A percentile compares a stretch with the other conserved stretches of the same genome.
These are phyloP conservation scores for Yamadazyma sp. DNA, from an alignment of 805 yeast species.

Conservation along the genomic window DNA sequence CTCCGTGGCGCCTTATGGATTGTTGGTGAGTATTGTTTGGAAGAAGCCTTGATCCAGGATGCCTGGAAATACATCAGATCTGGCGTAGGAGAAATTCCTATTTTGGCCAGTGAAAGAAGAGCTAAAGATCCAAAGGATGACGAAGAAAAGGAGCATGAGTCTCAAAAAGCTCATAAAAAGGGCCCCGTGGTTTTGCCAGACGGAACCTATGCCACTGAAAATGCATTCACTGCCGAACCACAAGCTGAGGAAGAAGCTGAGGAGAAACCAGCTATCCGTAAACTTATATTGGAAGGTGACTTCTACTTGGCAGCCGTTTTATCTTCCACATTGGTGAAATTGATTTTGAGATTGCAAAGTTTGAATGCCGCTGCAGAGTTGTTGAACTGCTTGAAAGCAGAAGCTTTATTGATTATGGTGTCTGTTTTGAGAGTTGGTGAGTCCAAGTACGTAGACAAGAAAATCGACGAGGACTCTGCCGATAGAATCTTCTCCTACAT, in stretches of 20 bases:
- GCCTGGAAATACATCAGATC: conserved; percentile 87
- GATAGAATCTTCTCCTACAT: conserved; percentile 91
- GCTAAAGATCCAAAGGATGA: conserved; percentile 17
- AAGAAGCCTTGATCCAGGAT: conserved; percentile 67
- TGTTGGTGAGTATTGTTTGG: conserved; percentile 84
- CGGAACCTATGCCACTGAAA: conserved; percentile 97
- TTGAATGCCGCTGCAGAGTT: conserved; percentile 53
- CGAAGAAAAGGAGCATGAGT: conserved; percentile 32
- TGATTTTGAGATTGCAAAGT: conserved; percentile 72
- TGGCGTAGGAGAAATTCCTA: conserved; percentile 89
- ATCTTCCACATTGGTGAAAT: conserved; percentile 83
- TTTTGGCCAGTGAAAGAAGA: conserved; percentile 68
- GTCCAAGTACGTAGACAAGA: conserved; percentile 62
- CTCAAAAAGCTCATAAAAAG: conserved; percentile 20
- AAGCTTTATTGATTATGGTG: conserved; percentile 89
- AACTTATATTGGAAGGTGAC: conserved; percentile 80
- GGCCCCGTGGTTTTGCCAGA: conserved; percentile 94
- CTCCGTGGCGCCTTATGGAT: conserved; percentile 95
- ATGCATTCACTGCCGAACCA: conserved; percentile 62
- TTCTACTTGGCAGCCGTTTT: conserved; percentile 87
- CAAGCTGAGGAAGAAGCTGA: conserved; percentile 39
- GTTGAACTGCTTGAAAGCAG: conserved; percentile 86
- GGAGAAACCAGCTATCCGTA: conserved; percentile 70
- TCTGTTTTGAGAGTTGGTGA: conserved; percentile 88
- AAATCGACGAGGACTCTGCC: conserved; percentile 94